A percentile compares a stretch with the other conserved stretches of the same genome.
phyloP scores from a whole-genome alignment of 176 grass and related monocot genomes.

The Puya raimondii region DNA sequence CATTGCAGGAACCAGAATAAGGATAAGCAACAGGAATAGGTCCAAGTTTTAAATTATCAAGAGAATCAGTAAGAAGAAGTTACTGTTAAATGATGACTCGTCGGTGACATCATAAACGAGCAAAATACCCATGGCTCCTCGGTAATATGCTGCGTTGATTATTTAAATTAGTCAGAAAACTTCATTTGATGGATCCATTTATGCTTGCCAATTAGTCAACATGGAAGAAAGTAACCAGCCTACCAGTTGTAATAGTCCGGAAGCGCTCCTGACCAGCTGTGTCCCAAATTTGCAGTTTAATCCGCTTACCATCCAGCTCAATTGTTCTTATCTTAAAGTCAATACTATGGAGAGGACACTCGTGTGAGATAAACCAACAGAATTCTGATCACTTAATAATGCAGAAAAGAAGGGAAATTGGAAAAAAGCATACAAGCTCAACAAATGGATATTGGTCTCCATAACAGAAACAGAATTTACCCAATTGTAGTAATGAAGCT shows the following conservation, averaged over 20 bases:
- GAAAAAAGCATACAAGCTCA: not conserved
- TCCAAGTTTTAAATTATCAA: not conserved
- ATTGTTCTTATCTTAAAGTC: constrained; percentile 55
- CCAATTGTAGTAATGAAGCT: constrained; percentile 51
- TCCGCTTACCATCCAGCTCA: constrained; percentile 42
- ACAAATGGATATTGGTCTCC: not conserved
- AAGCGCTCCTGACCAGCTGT: constrained; percentile 52
- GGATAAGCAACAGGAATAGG: not conserved
- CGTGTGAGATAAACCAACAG: not conserved
- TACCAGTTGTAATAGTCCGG: constrained; percentile 50
- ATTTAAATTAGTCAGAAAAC: not conserved
- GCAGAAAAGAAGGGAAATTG: not conserved
- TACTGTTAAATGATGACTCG: constrained; percentile 45
- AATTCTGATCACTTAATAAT: not conserved
- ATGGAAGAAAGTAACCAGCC: not conserved
- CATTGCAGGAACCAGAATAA: constrained; percentile 11
- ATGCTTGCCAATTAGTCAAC: not conserved
- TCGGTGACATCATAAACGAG: constrained; percentile 52
- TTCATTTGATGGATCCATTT: not conserved
- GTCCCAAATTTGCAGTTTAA: constrained; percentile 54
- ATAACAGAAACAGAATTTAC: constrained; percentile 4
- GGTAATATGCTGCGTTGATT: constrained; percentile 34
- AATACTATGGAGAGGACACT: constrained; percentile 20
- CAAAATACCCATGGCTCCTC: constrained; percentile 49
- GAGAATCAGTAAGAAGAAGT: not conserved